Conservation (phyloP, 225 moss, liverwort and hornwort genomes). For the Pleurozium schreberi region DNA sequence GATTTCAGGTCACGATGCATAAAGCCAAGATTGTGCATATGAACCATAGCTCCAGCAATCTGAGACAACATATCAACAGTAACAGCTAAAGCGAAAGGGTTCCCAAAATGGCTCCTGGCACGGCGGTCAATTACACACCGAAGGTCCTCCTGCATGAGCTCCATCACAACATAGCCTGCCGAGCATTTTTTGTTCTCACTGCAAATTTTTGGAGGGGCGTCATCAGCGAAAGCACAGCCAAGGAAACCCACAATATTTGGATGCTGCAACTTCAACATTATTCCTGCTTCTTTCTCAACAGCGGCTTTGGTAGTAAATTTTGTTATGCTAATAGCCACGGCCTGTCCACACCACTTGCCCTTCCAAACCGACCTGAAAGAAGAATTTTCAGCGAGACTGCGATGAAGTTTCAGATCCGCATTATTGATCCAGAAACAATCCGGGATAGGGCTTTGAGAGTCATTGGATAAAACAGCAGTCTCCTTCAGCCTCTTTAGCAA, state of each 20-base stretch:
- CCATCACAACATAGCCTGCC: constrained; percentile 4
- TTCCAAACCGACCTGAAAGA: neutral
- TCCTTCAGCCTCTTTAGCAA: neutral
- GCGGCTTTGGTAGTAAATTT: neutral
- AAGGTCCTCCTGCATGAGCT: constrained; percentile 4
- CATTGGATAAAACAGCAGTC: neutral
- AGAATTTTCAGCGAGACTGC: neutral
- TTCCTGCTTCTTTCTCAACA: neutral
- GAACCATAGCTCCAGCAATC: neutral
- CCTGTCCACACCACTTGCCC: neutral
- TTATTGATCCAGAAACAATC: neutral
- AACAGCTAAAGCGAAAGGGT: neutral
- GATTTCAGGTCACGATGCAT: constrained; percentile 17
- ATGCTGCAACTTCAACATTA: constrained; percentile 1
- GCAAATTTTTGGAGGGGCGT: neutral
- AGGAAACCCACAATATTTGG: neutral
- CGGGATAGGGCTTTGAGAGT: neutral
- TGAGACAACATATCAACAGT: neutral
- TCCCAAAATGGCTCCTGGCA: neutral
- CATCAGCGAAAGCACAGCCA: neutral
- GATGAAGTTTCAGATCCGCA: neutral
- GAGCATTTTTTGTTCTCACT: neutral
- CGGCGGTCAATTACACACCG: neutral
- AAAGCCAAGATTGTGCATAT: neutral
- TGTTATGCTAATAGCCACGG: neutral